Evolutionary conservation across 2,329 filamentous ascomycete genomes (phyloP).

Genomic region (Davidsoniella virescens): DNA sequence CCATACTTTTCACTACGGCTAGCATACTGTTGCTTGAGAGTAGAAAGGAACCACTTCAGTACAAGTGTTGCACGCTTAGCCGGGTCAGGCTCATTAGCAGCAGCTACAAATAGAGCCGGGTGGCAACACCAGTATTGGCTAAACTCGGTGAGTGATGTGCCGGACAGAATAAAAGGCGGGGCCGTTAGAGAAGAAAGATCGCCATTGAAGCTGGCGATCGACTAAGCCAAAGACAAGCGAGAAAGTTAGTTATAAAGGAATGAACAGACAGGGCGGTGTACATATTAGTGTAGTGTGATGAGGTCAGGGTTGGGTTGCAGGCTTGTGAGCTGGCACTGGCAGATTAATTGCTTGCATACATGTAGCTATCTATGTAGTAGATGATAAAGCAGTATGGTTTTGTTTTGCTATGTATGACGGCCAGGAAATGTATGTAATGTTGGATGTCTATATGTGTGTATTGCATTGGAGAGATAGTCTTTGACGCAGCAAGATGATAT

Average conservation of each 20-base stretch:
- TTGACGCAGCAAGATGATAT: too few species aligned
- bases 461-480: too few species aligned
- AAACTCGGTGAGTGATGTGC: conserved; percentile 64
- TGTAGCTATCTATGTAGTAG: too few species aligned
- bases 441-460: too few species aligned
- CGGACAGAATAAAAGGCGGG: conserved; percentile 67
- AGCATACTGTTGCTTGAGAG: conserved; percentile 72
- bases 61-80: conserved; percentile 72
- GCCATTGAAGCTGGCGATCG: conserved; percentile 67
- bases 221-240: conserved; percentile 25
- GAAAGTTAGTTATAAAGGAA: not conserved
- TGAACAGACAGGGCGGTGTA: not conserved
- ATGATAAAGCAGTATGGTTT: too few species aligned
- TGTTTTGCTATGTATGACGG: too few species aligned
- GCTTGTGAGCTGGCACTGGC: not conserved
- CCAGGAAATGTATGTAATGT: too few species aligned
- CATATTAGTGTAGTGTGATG: not conserved
- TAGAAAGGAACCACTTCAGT: conserved; percentile 92
- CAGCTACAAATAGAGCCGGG: conserved; percentile 62
- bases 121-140: conserved; percentile 73
- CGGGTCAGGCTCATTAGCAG: conserved; percentile 61
- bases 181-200: conserved; percentile 68
- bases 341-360: too few species aligned
- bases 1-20: conserved; percentile 61
- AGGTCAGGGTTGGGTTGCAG: not conserved